Evolutionary conservation across 257 asterid species (phyloP).

Genomic region (Solanum rostratum): DNA sequence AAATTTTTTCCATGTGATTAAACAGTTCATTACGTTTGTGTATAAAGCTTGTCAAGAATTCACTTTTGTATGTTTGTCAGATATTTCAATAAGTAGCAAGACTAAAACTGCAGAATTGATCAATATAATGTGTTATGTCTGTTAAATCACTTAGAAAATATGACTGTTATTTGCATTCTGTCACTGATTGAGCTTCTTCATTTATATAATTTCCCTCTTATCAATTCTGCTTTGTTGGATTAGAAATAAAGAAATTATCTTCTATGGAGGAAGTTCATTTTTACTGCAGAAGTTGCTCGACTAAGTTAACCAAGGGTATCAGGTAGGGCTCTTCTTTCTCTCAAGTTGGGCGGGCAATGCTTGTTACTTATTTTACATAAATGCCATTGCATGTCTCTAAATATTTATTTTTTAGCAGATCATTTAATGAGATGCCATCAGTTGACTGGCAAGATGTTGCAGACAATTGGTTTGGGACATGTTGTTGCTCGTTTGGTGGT

Average conservation of each 20-base stretch:
- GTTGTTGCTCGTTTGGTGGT: conserved; percentile 95
- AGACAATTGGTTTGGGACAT: conserved; percentile 95
- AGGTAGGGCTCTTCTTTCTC: conserved; percentile 34
- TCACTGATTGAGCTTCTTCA: not conserved
- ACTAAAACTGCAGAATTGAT: not conserved
- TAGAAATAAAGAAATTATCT: conserved; percentile 61
- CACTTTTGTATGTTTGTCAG: not conserved
- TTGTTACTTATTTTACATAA: not conserved
- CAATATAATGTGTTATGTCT: not conserved
- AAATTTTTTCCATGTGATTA: not conserved
- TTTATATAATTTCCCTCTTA: not conserved
- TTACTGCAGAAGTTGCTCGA: conserved; percentile 81
- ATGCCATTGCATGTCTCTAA: not conserved
- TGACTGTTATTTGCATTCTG: not conserved
- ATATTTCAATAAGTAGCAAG: not conserved
- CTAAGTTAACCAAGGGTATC: conserved; percentile 56
- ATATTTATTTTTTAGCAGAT: conserved; percentile 17
- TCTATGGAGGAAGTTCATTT: conserved; percentile 57
- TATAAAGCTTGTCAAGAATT: not conserved
- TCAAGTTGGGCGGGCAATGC: not conserved
- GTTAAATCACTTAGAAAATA: not conserved
- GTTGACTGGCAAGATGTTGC: conserved; percentile 88
- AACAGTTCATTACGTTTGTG: not conserved
- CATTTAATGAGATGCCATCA: conserved; percentile 82
- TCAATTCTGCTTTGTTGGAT: conserved; percentile 7